A percentile compares a stretch with the other conserved stretches of the same genome.
phyloP scores from a whole-genome alignment of 164 flowering plant species.

The Tetrastigma voinierianum region DNA sequence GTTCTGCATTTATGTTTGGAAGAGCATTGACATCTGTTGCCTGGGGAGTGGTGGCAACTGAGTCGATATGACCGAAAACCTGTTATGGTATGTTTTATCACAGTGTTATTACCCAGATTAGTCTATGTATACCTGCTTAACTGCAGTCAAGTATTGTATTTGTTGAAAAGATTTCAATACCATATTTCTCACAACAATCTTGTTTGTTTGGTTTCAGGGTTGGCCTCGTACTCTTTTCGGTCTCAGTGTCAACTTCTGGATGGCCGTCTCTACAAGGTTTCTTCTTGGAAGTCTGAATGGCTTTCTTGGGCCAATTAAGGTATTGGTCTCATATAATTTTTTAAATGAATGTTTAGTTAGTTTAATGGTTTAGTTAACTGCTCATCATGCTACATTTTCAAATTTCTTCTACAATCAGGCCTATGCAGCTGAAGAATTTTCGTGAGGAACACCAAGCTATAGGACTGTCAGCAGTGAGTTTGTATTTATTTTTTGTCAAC shows the following conservation, averaged over 20 bases:
- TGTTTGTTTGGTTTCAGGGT: slow-evolving; percentile 9
- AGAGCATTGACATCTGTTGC: slow-evolving; percentile 63
- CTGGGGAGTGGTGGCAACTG: slow-evolving; percentile 70
- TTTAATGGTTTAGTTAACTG: neutral
- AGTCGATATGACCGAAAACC: slow-evolving; percentile 75
- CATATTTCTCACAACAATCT: neutral
- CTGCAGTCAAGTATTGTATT: too few relatives aligned
- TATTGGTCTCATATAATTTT: neutral
- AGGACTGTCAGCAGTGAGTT: slow-evolving; percentile 56
- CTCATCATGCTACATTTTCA: neutral
- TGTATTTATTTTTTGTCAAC: neutral
- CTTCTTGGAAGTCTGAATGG: slow-evolving; percentile 69
- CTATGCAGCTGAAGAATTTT: slow-evolving; percentile 59
- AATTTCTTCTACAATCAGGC: slow-evolving; percentile 33
- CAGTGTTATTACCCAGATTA: slow-evolving; percentile 42
- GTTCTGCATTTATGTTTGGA: slow-evolving; percentile 66
- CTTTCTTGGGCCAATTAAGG: slow-evolving; percentile 28
- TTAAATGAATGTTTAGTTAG: neutral
- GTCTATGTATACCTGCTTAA: too few relatives aligned
- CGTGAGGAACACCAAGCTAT: slow-evolving; percentile 58
- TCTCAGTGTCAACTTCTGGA: slow-evolving; percentile 62
- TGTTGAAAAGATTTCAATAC: neutral
- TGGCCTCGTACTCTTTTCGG: slow-evolving; percentile 25
- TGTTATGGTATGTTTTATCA: slow-evolving; percentile 38
- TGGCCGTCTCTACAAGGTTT: slow-evolving; percentile 73